Evolutionary conservation across 176 grass and related monocot species (phyloP), one percentile per base, ranked within the genome.

Genomic region (Zizania latifolia): DNA sequence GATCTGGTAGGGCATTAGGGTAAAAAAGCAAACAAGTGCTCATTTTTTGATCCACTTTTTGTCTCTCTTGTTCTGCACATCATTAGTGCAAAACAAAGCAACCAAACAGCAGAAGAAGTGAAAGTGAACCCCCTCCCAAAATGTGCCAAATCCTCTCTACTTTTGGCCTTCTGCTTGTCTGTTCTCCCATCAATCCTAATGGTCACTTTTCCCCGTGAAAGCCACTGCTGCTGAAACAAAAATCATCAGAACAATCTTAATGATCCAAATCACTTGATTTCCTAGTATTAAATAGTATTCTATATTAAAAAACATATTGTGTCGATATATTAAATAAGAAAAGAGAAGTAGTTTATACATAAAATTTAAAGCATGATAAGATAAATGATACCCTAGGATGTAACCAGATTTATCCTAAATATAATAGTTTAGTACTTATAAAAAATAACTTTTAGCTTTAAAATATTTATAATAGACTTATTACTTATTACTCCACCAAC

Each of bases 31-130:
- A 62, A 53, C 75, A 53, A 38, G 41, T 40, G 5, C n/a, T 8
- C 12, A 15, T 21, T 38, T 40, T 66, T 4, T 65, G 65, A 65
- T 53, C 29, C 59, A 27, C 78, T n/a, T 80, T 80, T 62, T 80
- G 78, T 71, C 78, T 78, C 45, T 78, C 56, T 72, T 10, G 68
- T 58, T 79, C 51, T 76, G 69, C 34, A 55, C 76, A 69, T 75
- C 70, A 68, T 86, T 62, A 86, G 76, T 17, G 53, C 54, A 66
- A 10, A n/a, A 59, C 39, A 53, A 86, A 61, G 33, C 70, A 68
- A 32, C 7, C 33, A 21, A 58, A 75, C 59, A 41, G 39, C 39
- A 41, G 13, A 0, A 11, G 39, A 13, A 12, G 39, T 41, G 39
- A 41, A 41, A 9, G 0, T 46, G 14, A 50, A 50, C 7, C 48